Base-by-base conservation (phyloP, 139 green algal species). In the Klebsormidium nitens region DNA sequence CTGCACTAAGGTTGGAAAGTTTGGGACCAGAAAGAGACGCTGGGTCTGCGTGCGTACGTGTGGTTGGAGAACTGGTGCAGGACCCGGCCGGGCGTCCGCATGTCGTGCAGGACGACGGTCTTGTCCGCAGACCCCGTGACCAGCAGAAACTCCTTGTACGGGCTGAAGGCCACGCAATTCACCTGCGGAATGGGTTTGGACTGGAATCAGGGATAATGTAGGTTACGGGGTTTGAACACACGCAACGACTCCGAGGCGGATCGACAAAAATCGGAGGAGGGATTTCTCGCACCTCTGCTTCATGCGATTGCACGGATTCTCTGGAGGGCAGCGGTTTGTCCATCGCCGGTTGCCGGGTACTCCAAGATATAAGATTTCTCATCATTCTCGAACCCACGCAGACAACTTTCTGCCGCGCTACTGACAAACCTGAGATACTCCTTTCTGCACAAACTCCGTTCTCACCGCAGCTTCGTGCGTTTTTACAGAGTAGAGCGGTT, bases 121-220 rank as follows among this genome's bases (percentile, higher is more conserved):
- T 96, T 93, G 81, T 98, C 94, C 0, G 94, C 93, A 2, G 84
- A 92, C 14, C 94, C 94, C 0, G 94, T 99, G 32, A 91, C 95
- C 6, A 99, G 81, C 5, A 99, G 79, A 75, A 87, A 93, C 55
- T 96, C 91, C 74, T 98, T 97, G 76, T 93, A 87, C 1, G 94
- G 94, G 82, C 97, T 99, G 88, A 99, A 99, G 1, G 89, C 84
- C 40, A 99, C 79, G 82, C 92, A 98, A 84, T 99, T 99, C 58
- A 99, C 69, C 67, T 75, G 67, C n/a, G 42, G 42, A 14, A 14
- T 50, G 11, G n/a, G n/a, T n/a, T n/a, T n/a, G n/a, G n/a, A 88
- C 81, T 71, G 31, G 29, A 17, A 11, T 26, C 11, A 50, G 42
- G 17, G 42, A 50, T 11, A 50, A 17, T 50, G 42, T 50, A 50